Evolutionary conservation across 352 stramenopile genomes (phyloP).

Genomic region (Phytopythium litorale): DNA sequence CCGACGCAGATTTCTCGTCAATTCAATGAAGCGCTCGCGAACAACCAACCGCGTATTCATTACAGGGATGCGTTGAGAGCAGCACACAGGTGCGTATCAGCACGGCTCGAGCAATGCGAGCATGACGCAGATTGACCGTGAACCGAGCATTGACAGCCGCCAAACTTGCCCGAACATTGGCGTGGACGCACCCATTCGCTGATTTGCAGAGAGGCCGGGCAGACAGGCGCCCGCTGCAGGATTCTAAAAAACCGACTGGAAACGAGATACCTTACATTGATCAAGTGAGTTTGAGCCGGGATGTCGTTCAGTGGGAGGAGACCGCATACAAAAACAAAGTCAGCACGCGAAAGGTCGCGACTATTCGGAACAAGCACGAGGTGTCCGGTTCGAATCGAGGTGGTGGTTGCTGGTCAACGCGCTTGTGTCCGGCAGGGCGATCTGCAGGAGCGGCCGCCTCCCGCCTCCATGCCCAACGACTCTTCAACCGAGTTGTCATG

Average conservation of each 20-base stretch:
- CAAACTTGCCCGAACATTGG: too few relatives aligned
- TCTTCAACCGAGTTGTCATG: neutral
- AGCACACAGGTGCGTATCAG: neutral
- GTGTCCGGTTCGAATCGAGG: neutral
- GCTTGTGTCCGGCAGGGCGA: neutral
- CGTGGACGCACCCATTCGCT: neutral
- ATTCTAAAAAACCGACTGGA: neutral
- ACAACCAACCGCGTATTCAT: too few relatives aligned
- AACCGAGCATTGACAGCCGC: too few relatives aligned
- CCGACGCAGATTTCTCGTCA: neutral
- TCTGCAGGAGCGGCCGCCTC: neutral
- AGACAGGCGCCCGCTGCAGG: neutral
- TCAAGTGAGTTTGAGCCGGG: neutral
- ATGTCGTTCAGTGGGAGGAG: neutral
- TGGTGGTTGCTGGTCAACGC: neutral
- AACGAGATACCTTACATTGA: neutral
- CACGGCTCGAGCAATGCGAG: neutral
- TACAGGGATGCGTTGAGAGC: neutral
- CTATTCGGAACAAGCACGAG: neutral
- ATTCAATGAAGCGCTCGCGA: too few relatives aligned
- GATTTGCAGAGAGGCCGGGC: neutral
- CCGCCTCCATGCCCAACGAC: neutral
- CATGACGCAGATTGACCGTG: too few relatives aligned
- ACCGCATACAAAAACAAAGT: neutral
- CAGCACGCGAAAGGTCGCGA: neutral